Evolutionary conservation across 352 stramenopile species (phyloP).

Genomic region (Phytophthora agathidicida): DNA sequence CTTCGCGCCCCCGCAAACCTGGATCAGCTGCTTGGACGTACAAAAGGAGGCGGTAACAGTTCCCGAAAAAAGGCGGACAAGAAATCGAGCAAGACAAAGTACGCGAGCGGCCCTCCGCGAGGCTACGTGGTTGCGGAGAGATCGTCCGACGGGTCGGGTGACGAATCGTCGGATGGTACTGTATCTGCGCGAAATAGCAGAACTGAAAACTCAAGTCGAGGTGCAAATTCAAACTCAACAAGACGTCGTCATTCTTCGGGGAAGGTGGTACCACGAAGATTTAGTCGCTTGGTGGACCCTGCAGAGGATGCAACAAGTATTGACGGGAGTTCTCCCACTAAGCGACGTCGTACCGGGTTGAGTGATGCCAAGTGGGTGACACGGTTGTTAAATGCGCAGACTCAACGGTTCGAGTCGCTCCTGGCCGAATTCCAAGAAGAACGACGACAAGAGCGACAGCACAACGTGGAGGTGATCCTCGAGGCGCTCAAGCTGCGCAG

Average conservation of each 20-base stretch:
- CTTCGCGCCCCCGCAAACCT: constrained; percentile 24
- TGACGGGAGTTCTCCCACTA: constrained; percentile 5
- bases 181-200: constrained; percentile 11
- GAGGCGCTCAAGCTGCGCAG: constrained; percentile 39
- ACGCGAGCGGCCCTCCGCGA: constrained; percentile 12
- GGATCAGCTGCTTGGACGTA: constrained; percentile 25
- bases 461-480: constrained; percentile 48
- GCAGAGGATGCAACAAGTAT: neutral
- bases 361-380: constrained; percentile 41
- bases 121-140: constrained; percentile 23
- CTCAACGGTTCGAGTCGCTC: constrained; percentile 40
- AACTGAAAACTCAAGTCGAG: constrained; percentile 23
- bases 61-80: constrained; percentile 20
- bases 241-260: neutral
- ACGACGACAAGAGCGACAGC: constrained; percentile 42
- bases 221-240: constrained; percentile 8
- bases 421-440: constrained; percentile 50
- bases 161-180: constrained; percentile 4
- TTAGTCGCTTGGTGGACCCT: constrained; percentile 13
- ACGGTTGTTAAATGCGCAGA: constrained; percentile 40
- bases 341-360: constrained; percentile 27
- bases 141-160: constrained; percentile 17
- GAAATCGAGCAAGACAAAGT: constrained; percentile 17
- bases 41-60: neutral
- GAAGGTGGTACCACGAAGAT: constrained; percentile 13